Evolutionary conservation across 768 basidiomycete genomes (phyloP).

Genomic region (Phylloporus scabripes): DNA sequence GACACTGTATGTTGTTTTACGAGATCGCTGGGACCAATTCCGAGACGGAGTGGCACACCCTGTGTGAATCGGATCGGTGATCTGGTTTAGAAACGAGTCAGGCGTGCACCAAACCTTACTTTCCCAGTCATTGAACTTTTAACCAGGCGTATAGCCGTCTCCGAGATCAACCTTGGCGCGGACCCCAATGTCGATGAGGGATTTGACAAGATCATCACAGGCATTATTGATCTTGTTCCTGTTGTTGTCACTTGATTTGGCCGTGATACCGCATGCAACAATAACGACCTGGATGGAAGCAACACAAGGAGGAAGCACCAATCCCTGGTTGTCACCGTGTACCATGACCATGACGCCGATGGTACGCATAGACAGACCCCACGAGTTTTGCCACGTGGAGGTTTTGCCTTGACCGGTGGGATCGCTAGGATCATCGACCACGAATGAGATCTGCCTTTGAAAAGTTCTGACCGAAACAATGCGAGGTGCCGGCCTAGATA

Average conservation of each 20-base stretch:
- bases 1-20: conserved; percentile 73
- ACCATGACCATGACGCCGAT: conserved; percentile 99
- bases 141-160: conserved; percentile 96
- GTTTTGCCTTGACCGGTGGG: conserved; percentile 60
- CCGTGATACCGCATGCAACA: conserved; percentile 91
- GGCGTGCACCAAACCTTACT: conserved; percentile 60
- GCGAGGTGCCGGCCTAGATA: conserved; percentile 96
- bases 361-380: conserved; percentile 91
- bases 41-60: conserved; percentile 96
- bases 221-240: conserved; percentile 66
- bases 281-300: conserved; percentile 89
- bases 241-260: conserved; percentile 65
- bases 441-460: conserved; percentile 84
- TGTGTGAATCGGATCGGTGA: conserved; percentile 25
- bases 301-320: conserved; percentile 95
- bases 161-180: conserved; percentile 87
- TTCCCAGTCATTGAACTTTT: conserved; percentile 99
- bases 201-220: conserved; percentile 72
- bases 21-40: conserved; percentile 92
- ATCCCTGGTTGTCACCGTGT: conserved; percentile 95
- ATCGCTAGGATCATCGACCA: conserved; percentile 90
- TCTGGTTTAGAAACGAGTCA: not conserved
- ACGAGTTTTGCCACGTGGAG: conserved; percentile 97
- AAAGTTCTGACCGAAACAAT: conserved; percentile 98
- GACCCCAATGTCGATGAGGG: conserved; percentile 66